These are phyloP conservation scores for Hygrocybe punicea DNA, from an alignment of 768 basidiomycete genomes.

Conservation along the genomic window DNA sequence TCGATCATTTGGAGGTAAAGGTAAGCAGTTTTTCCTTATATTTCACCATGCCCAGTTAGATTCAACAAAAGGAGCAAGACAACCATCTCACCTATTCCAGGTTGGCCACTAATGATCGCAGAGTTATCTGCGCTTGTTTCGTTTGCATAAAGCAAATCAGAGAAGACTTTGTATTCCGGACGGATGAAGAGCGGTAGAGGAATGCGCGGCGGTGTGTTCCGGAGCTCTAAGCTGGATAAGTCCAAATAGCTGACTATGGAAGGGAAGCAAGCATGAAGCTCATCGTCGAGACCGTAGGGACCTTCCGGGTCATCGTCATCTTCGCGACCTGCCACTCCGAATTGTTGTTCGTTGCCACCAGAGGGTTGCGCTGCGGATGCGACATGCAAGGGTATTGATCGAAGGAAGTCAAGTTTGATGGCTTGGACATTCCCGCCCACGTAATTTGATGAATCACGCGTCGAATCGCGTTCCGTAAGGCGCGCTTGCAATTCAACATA, in stretches of 20 bases:
- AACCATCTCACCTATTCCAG: conserved; percentile 2
- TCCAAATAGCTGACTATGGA: not conserved
- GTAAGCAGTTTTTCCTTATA: not conserved
- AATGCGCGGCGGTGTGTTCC: not conserved
- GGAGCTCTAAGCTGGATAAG: not conserved
- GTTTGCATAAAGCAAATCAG: not conserved
- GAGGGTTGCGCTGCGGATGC: not conserved
- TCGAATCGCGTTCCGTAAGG: not conserved
- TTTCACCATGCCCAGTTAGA: not conserved
- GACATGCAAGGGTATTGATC: not conserved
- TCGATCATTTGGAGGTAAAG: conserved; percentile 2
- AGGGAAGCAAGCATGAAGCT: not conserved
- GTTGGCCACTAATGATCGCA: conserved; percentile 2
- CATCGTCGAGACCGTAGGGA: not conserved
- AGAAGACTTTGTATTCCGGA: not conserved
- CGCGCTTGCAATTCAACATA: not conserved
- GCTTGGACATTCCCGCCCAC: not conserved
- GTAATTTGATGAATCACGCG: not conserved
- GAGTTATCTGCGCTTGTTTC: not conserved
- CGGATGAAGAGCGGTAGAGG: not conserved
- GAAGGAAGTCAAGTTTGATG: not conserved
- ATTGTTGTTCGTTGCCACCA: not conserved
- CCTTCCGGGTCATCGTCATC: not conserved
- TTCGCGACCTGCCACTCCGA: too few relatives aligned
- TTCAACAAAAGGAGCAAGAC: not conserved